These are phyloP conservation scores for Oleoguttula mirabilis DNA, from an alignment of 495 filamentous ascomycete genomes.

Conservation along the genomic window DNA sequence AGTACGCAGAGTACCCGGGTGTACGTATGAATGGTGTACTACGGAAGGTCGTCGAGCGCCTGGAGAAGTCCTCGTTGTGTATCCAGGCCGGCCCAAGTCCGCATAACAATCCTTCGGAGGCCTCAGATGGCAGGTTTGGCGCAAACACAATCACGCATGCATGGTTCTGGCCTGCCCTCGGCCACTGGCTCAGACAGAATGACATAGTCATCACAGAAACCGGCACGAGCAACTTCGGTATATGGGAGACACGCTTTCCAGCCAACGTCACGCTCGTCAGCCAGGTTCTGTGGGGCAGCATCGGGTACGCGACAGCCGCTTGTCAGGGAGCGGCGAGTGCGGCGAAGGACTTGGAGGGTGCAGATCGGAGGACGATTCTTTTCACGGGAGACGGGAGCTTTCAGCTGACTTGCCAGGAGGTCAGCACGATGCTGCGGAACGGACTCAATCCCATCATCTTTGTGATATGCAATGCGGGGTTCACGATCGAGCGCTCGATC, in stretches of 20 bases:
- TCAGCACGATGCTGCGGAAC: slow-evolving; percentile 74
- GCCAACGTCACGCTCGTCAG: slow-evolving; percentile 60
- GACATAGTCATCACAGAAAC: slow-evolving; percentile 84
- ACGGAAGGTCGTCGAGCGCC: slow-evolving; percentile 51
- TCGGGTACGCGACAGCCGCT: slow-evolving; percentile 24
- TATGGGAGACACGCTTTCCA: slow-evolving; percentile 79
- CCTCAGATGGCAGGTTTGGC: not conserved
- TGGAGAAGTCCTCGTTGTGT: slow-evolving; percentile 34
- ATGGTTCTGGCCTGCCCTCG: slow-evolving; percentile 76
- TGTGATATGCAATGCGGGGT: slow-evolving; percentile 41
- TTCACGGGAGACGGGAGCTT: slow-evolving; percentile 85
- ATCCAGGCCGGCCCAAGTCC: slow-evolving; percentile 23
- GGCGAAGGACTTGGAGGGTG: slow-evolving; percentile 25
- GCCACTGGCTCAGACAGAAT: slow-evolving; percentile 59
- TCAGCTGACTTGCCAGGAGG: slow-evolving; percentile 73
- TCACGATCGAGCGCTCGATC: slow-evolving; percentile 42
- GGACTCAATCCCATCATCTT: slow-evolving; percentile 65
- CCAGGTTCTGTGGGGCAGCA: slow-evolving; percentile 47
- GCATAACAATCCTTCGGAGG: not conserved
- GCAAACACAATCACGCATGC: slow-evolving; percentile 49
- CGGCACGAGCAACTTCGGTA: slow-evolving; percentile 80
- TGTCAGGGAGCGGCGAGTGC: slow-evolving; percentile 38
- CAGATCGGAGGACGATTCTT: slow-evolving; percentile 41
- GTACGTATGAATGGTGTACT: slow-evolving; percentile 82
- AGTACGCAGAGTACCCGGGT: slow-evolving; percentile 53